Base-by-base conservation (phyloP, 441 rosid genomes). In the Erodium moschatum region DNA sequence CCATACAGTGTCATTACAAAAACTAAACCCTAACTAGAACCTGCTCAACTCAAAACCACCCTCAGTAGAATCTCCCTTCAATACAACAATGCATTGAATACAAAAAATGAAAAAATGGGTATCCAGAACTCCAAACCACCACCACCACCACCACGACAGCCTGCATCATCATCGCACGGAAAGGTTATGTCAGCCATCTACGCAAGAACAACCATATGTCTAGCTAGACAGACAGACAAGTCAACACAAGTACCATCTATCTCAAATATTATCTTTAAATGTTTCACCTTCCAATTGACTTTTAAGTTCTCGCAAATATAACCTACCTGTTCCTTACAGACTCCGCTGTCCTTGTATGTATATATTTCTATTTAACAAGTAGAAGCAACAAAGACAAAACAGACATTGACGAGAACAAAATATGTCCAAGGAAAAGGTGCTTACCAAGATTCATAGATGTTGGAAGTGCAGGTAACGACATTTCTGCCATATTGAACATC, bases 391-490 rank as follows among this genome's bases (percentile, higher is more conserved):
- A 50, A 50, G 18, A 5, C 58, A 50, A 50, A 13, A 13, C 58
- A 50, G 27, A 24, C 27, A 24, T 24, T 24, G 27, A 24, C 27
- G 2, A 24, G 27, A 24, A 24, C 2, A 24, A 24, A 24, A 2
- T 24, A 24, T 24, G 27, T 24, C 27, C 27, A 24, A 24, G 64
- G 27, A 8, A 35, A 72, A 8, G 27, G 0, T 21, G 74, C 81
- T 2, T 66, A 93, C 98, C 98, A 9, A 74, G 76, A 78, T 85
- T 91, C 75, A 86, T 83, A 2, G 97, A 87, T 61, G 89, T 89
- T 64, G 97, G 98, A 73, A 93, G 77, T 67, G 97, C 97, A 72
- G 98, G 97, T 75, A 93, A 78, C 15, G 97, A 86, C 96, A 89
- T 90, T 85, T 93, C 98, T 91, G 89, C 84, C 82, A 67, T 35